Evolutionary conservation across 108 stramenopile genomes (phyloP).

Genomic region (Pseudonitzschia delicatissima): DNA sequence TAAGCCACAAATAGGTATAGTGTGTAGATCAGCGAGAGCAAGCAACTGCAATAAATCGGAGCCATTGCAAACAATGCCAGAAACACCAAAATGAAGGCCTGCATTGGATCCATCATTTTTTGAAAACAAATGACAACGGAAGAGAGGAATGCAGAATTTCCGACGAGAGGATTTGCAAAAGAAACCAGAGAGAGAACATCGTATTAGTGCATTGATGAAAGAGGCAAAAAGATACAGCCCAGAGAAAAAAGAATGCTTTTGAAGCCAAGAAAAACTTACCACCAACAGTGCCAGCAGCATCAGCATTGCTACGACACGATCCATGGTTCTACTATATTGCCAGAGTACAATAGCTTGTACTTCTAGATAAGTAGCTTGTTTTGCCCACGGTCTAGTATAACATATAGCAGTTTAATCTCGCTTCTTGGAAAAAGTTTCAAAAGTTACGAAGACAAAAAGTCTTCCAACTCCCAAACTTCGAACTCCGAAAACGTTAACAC

Average conservation of each 20-base stretch:
- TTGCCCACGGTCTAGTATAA: not conserved
- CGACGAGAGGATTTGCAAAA: too few relatives aligned
- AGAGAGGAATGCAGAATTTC: too few relatives aligned
- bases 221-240: too few relatives aligned
- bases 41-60: conserved; percentile 74
- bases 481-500: too few relatives aligned
- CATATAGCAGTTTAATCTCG: not conserved
- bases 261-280: conserved; percentile 42
- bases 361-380: conserved; percentile 9
- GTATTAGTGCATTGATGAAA: too few relatives aligned
- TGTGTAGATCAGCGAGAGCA: conserved; percentile 70
- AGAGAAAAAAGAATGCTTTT: too few relatives aligned
- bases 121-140: not conserved
- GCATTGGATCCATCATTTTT: not conserved
- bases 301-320: conserved; percentile 81
- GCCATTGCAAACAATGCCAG: conserved; percentile 78
- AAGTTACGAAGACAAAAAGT: not conserved
- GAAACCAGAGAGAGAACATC: too few relatives aligned
- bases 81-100: conserved; percentile 58
- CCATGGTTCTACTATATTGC: conserved; percentile 54
- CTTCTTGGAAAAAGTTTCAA: not conserved
- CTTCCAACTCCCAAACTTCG: too few relatives aligned
- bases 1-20: conserved; percentile 82
- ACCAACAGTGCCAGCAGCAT: conserved; percentile 68
- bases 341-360: not conserved